Evolutionary conservation across 129 eudicot species (phyloP), one percentile per base, ranked within the genome.

Genomic region (Flaveria brownii): DNA sequence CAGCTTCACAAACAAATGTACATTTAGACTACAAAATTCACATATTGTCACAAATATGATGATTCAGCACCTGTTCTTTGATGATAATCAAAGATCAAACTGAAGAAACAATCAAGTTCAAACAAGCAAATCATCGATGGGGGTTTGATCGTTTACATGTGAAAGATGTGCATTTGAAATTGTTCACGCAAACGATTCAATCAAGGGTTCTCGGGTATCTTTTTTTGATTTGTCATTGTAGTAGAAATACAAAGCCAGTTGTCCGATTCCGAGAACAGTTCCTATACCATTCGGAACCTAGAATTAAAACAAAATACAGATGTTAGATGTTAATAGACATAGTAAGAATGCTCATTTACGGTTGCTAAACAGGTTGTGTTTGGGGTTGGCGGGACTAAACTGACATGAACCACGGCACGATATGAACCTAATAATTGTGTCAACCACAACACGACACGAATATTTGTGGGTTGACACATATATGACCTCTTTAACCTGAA

Each of bases 281-380:
- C 98, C 96, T 61, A 92, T 88, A 22, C 96, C 96, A 80, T 89
- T 92, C 54, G 97, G 97, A 67, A 85, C 86, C 97, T 92, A 87
- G 54, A 81, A 80, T 77, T 77, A 13, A 77, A 47, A 72, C 41
- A 71, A 59, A 46, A 63, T 55, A 79, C 49, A 62, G 5, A 80
- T 66, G 49, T 72, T 76, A 64, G 71, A 68, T 14, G 8, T 2
- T 4, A 77, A 59, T 23, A 59, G 36, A 59, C 25, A 8, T 18
- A 57, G 26, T 2, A 57, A 22, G 18, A 50, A 50, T 50, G 56
- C 56, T 50, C 14, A 10, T 45, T 45, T 45, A 45, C 0, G 12
- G 49, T 9, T 45, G 49, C 13, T 45, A 45, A 45, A 45, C 49
- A 11, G 49, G 12, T 45, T 12, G 49, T 45, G 49, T 1, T 42